Evolutionary conservation across 345 rosid genomes (phyloP), one percentile per base, ranked within the genome.

Genomic region (Citrus inodora): DNA sequence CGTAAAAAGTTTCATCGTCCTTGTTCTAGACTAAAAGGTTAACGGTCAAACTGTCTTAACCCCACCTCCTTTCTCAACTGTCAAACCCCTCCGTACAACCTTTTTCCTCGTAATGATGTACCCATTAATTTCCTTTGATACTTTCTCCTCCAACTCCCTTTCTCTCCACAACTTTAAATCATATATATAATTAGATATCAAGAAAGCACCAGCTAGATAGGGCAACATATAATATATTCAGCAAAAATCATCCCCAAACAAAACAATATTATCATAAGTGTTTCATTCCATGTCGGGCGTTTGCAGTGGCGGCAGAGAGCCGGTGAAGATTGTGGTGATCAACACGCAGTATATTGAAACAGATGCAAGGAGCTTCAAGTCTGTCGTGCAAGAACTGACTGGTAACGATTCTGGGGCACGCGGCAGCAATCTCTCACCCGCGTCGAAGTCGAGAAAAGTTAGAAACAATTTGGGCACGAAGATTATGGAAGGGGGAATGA

Each of bases 371-470:
- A 89, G 80, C 75, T 89, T 89, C 86, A 87, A 89, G 74, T 84
- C 87, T 5, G 86, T 87, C n/a, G 92, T 89, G 71, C 92, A 89
- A 48, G 80, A 85, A 58, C 77, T 89, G n/a, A 89, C 92, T 6
- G 88, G 92, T 33, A 87, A 89, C 42, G 80, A 87, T 56, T 85
- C 92, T 10, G 78, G 71, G n/a, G 86, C 72, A 28, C 5, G 11
- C 2, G 2, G 9, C 17, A 65, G 2, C 19, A 19, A 17, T 7
- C 33, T 4, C 14, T 16, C 51, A 13, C 51, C 51, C 17, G 10
- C 17, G 16, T 46, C 13, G 4, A 65, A 16, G 38, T 64, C 67
- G n/a, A 64, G 24, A 32, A 65, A 32, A 13, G 16, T 0, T 11
- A 16, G 35, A 32, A 22, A 0, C 1, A 16, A 32, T 32, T 17